Evolutionary conservation across 495 filamentous ascomycete genomes (phyloP).

Genomic region (Penicillium arizonense): DNA sequence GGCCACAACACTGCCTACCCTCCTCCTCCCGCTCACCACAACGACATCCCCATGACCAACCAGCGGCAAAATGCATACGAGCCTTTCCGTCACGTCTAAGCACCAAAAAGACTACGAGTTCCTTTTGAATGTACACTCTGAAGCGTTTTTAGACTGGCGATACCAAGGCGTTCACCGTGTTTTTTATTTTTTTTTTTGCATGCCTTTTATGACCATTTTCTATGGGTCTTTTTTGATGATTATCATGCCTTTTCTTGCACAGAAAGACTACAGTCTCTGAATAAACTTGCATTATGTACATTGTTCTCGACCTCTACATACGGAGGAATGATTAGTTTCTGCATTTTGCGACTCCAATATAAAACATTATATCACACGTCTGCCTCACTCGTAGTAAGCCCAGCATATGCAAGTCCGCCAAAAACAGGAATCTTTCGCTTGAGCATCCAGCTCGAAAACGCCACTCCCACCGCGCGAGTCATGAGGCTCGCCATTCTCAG

Average conservation of each 20-base stretch:
- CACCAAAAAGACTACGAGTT: conserved; percentile 6
- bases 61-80: conserved; percentile 38
- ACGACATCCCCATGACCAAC: conserved; percentile 24
- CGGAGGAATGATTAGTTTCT: background rate
- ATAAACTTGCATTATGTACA: background rate
- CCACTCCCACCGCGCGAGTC: no score
- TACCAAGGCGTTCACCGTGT: conserved; percentile 23
- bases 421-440: no score
- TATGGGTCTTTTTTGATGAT: conserved; percentile 14
- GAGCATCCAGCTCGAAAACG: no score
- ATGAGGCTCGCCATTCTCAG: background rate
- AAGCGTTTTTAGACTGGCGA: conserved; percentile 25
- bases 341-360: background rate
- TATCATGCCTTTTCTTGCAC: background rate
- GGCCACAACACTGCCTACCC: conserved; percentile 31
- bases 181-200: conserved; percentile 6
- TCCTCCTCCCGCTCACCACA: conserved; percentile 17
- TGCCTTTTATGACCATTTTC: conserved; percentile 9
- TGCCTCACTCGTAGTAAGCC: background rate
- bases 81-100: conserved; percentile 47
- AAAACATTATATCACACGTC: background rate
- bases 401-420: no score
- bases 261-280: background rate
- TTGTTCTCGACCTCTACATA: background rate
- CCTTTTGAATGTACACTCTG: conserved; percentile 6